Conservation (phyloP, 441 rosid genomes). For the Adansonia rubrostipa region DNA sequence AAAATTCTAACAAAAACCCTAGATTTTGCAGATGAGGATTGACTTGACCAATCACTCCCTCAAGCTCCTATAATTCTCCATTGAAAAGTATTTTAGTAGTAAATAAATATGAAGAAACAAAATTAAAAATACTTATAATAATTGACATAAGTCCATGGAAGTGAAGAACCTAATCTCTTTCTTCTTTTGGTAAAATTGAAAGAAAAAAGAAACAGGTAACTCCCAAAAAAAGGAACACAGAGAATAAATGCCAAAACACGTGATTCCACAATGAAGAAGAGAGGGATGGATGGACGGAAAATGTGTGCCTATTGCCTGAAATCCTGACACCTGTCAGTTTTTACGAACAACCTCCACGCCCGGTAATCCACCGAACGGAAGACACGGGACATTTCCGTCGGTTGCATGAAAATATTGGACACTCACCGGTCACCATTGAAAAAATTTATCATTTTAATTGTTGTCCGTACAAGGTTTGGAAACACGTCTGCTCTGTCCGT, state of each 20-base stretch:
- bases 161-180: constrained; percentile 52
- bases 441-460: no score
- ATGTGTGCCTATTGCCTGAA: constrained; percentile 23
- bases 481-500: constrained; percentile 36
- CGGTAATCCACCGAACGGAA: constrained; percentile 47
- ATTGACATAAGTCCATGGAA: constrained; percentile 15
- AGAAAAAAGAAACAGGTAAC: constrained; percentile 32
- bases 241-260: constrained; percentile 33
- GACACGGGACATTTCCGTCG: constrained; percentile 73
- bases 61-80: constrained; percentile 40
- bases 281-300: constrained; percentile 32
- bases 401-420: constrained; percentile 47
- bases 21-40: constrained; percentile 33
- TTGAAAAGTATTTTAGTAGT: not conserved
- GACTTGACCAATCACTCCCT: not conserved
- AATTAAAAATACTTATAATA: not conserved
- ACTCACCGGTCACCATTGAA: constrained; percentile 25
- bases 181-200: constrained; percentile 64
- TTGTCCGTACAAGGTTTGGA: constrained; percentile 42
- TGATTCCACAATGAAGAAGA: not conserved
- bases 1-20: constrained; percentile 48
- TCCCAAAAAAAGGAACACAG: constrained; percentile 41
- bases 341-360: constrained; percentile 51
- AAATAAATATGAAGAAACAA: not conserved
- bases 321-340: constrained; percentile 44